Base-by-base conservation (phyloP, 2,329 filamentous ascomycete species). In the Chaetomium strumarium region DNA sequence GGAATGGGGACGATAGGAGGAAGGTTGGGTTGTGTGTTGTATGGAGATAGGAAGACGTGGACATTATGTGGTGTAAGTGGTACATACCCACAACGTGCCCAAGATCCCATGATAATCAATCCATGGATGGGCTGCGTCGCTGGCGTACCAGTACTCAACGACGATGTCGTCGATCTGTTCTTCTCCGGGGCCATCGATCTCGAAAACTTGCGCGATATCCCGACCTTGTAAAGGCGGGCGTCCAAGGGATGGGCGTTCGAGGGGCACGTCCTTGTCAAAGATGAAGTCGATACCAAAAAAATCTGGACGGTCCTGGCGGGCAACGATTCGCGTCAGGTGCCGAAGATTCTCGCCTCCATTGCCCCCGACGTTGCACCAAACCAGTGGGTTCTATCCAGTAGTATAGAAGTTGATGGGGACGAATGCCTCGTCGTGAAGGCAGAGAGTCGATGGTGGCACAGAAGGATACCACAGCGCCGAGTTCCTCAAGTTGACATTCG, bases 121-220 rank as follows among this genome's bases (percentile, higher is more conserved):
- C n/a, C n/a, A n/a, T n/a, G n/a, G n/a, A n/a, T n/a, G n/a, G n/a
- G n/a, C n/a, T n/a, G n/a, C n/a, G n/a, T n/a, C n/a, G n/a, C n/a
- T n/a, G n/a, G n/a, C n/a, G n/a, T n/a, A n/a, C n/a, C n/a, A n/a
- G n/a, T n/a, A n/a, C n/a, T n/a, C n/a, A n/a, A n/a, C n/a, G n/a
- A n/a, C n/a, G n/a, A n/a, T n/a, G n/a, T n/a, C n/a, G n/a, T n/a
- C 49, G 8, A 51, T 41, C 1, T 42, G 24, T 42, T 51, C 49
- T n/a, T 42, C 42, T 3, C 49, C 42, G 14, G 42, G 42, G 5
- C 49, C 42, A 17, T 51, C 49, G 24, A 46, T 46, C 5, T 16
- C 19, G 14, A n/a, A n/a, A n/a, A n/a, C n/a, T 40, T 46, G 12
- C 38, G 8, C 10, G 36, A 13, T 20, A 1, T 12, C 2, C 10